Evolutionary conservation across 495 filamentous ascomycete species (phyloP), one percentile per base, ranked within the genome.

Genomic region (Hapsidospora chrysogenum): DNA sequence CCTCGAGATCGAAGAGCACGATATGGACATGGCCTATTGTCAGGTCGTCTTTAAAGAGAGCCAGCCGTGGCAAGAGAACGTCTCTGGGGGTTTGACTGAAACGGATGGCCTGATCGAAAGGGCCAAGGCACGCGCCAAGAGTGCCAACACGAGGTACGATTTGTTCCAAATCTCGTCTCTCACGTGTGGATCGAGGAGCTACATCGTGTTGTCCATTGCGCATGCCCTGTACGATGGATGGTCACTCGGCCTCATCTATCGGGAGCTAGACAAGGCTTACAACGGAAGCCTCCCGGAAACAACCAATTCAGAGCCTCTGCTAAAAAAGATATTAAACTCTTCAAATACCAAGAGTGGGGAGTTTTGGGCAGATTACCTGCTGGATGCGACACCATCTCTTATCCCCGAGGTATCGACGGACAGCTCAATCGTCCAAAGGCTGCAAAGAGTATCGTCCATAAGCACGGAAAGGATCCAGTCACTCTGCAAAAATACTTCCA

Each of bases 151-250:
- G 3, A n/a, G 11, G 0, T 49, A 50, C 3, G 21, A 44, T 17
- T 42, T 70, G 3, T 45, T 66, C n/a, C 66, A 72, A 22, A 43
- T 69, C 0, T 33, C 40, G 0, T 52, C 57, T 35, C 55, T 51
- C 1, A 60, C 37, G 7, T 40, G 61, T 17, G 42, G 51, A 4
- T 39, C 40, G 1, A 44, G 37, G 3, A 39, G 31, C 2, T 74
- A 76, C 42, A 42, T 85, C 3, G 48, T 83, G 1, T 47, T 85
- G 14, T 84, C 80, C 9, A 72, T 85, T 31, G 66, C 81, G 3
- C 82, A 89, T 50, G 80, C 79, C 0, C 60, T 85, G 23, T 86
- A 85, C 41, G 82, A 89, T 47, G 82, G 82, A 7, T 77, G 68
- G 60, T 84, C 78, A 7, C 54, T 85, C 9, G 52, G 59, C 10